phyloP scores from a whole-genome alignment of 352 stramenopile genomes.

The Phytopythium oedochilum region DNA sequence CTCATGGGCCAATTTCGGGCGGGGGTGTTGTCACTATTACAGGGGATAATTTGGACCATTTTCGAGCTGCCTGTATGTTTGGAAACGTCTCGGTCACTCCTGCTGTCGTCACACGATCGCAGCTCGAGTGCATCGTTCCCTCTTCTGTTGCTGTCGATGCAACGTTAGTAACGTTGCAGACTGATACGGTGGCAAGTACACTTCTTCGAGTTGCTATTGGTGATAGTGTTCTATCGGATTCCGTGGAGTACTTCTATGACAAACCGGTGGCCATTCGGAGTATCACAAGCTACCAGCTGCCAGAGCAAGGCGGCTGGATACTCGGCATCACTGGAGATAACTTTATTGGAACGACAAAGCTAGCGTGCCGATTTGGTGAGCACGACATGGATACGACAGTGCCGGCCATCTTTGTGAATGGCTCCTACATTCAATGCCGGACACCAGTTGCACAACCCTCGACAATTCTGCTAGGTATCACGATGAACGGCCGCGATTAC shows the following conservation, averaged over 20 bases:
- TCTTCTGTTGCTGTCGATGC: no score
- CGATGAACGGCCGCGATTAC: conserved; percentile 37
- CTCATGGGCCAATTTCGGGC: conserved; percentile 18
- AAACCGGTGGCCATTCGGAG: conserved; percentile 10
- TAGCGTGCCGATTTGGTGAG: conserved; percentile 22
- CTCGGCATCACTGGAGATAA: conserved; percentile 25
- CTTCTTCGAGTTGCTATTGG: conserved; percentile 10
- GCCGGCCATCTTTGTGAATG: conserved; percentile 11
- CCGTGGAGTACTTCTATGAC: conserved; percentile 23
- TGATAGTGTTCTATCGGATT: conserved; percentile 18
- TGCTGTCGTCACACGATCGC: conserved; percentile 7
- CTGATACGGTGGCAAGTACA: background rate
- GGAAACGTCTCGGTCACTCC: conserved; percentile 11
- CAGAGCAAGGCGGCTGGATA: conserved; percentile 10
- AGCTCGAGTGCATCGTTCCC: conserved; percentile 22
- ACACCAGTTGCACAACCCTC: background rate
- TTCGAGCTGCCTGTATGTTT: conserved; percentile 21
- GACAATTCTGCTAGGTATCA: conserved; percentile 16
- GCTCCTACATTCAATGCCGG: conserved; percentile 8
- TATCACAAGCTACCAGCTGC: conserved; percentile 12
- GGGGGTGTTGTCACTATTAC: conserved; percentile 20
- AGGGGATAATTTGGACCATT: conserved; percentile 13
- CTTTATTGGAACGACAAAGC: conserved; percentile 21
- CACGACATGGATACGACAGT: background rate
- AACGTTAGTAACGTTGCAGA: background rate